Evolutionary conservation across 768 basidiomycete genomes (phyloP), one percentile per base, ranked within the genome.

Genomic region (Hysterangium stoloniferum): DNA sequence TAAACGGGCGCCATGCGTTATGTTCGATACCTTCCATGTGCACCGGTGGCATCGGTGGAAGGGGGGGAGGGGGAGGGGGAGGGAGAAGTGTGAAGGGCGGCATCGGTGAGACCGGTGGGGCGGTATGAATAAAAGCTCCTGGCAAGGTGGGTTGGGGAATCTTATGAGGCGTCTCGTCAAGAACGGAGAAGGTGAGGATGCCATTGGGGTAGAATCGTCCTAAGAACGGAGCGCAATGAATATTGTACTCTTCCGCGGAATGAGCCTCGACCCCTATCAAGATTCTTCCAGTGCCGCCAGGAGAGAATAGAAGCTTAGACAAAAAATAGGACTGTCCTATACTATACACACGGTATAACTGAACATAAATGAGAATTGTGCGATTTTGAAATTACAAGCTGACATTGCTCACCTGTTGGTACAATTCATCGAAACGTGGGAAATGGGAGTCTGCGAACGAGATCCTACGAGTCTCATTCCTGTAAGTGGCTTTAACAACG

Each of bases 401-500:
- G 28, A 53, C 15, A 2, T 6, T 1, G 63, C 75, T 34, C 63
- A 84, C 86, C 75, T 88, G 81, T 50, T 69, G 66, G 58, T 71
- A 72, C 34, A 89, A 70, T 55, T 84, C 70, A 2, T 74, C 64
- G 59, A 76, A 86, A 1, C 78, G 65, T 38, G 86, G 86, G 59
- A 89, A 86, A 34, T 65, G 60, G n/a, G 63, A 64, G 5, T 72
- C 69, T 15, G 69, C 54, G 56, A 86, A 84, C 2, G 76, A 67
- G 57, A 85, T 72, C 57, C 77, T 85, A 58, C 86, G 77, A 51
- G 78, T 85, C 63, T 88, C 83, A 49, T 64, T 65, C 27, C 68
- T 67, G 63, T 86, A 87, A 19, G 83, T 84, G n/a, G 80, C 84
- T 66, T 89, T 89, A 61, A 88, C 76, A 51, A 78, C 78, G 71